Percentiles rank a stretch among this genome's conserved stretches.
phyloP scores from a whole-genome alignment of 2,329 filamentous ascomycete genomes.

The Oidium heveae region DNA sequence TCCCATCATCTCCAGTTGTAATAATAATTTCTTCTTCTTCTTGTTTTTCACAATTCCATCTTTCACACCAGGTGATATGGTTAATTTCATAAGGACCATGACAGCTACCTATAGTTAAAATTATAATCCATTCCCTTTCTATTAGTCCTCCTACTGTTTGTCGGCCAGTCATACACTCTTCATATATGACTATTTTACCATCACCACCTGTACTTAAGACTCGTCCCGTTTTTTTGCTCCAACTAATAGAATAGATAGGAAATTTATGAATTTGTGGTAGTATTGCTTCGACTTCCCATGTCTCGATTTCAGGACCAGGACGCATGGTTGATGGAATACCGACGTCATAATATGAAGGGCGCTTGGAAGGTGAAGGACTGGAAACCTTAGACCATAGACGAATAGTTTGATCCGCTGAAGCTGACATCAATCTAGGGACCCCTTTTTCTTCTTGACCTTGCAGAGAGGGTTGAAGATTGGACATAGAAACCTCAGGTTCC shows the following conservation, averaged over 20 bases:
- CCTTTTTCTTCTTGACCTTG: conserved; percentile 7
- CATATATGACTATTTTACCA: conserved; percentile 55
- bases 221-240: conserved; percentile 54
- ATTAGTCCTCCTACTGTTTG: conserved; percentile 10
- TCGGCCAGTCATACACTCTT: conserved; percentile 23
- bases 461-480: conserved; percentile 3
- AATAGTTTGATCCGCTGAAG: conserved; percentile 60
- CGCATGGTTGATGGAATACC: conserved; percentile 81
- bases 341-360: conserved; percentile 16
- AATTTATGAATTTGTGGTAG: conserved; percentile 54
- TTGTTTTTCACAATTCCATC: conserved; percentile 39
- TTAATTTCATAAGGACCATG: conserved; percentile 93
- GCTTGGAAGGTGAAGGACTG: conserved; percentile 12
- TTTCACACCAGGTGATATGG: conserved; percentile 64
- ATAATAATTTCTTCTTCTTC: conserved; percentile 64
- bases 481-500: conserved; percentile 21
- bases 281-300: conserved; percentile 56
- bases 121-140: conserved; percentile 39
- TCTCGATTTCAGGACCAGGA: conserved; percentile 43
- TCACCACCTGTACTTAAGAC: conserved; percentile 82
- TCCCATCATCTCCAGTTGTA: conserved; percentile 78
- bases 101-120: conserved; percentile 43
- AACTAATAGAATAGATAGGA: conserved; percentile 62
- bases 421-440: conserved; percentile 40
- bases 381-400: conserved; percentile 44